Percentiles rank a stretch among this genome's conserved stretches.
Conservation (phyloP, 306 rosid species). For the Pachyrhizus erosus region DNA sequence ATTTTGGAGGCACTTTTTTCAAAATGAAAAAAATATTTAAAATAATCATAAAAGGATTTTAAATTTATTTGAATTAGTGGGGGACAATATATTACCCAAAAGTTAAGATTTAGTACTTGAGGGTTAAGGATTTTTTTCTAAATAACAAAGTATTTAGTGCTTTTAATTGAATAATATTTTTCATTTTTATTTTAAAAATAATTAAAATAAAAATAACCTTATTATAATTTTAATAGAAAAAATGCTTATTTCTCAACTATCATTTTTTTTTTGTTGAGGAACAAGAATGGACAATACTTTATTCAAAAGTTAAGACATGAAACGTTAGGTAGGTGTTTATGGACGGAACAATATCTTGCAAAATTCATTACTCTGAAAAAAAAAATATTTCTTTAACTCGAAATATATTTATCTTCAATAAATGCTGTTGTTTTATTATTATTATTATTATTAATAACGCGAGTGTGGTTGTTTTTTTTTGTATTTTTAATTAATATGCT, state of each 20-base stretch:
- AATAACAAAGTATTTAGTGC: not conserved
- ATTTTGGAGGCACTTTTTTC: not conserved
- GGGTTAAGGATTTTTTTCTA: not conserved
- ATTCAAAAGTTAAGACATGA: not conserved
- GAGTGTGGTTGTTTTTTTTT: not conserved
- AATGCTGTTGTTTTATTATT: not conserved
- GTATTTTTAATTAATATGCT: not conserved
- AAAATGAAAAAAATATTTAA: not conserved
- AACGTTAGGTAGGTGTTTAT: conserved; percentile 13
- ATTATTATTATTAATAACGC: not conserved
- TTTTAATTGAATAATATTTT: not conserved
- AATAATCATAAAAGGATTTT: not conserved
- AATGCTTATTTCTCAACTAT: not conserved
- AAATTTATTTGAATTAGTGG: not conserved
- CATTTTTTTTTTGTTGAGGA: not conserved
- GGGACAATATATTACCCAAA: not conserved
- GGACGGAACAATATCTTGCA: not conserved
- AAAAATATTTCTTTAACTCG: not conserved
- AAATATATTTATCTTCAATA: not conserved
- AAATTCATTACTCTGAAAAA: not conserved
- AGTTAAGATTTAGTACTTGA: not conserved
- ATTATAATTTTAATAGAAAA: not conserved
- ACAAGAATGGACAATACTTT: not conserved
- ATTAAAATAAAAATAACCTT: not conserved
- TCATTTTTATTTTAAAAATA: not conserved